phyloP scores from a whole-genome alignment of 148 eudicot genomes.

The Euryodendron excelsum region DNA sequence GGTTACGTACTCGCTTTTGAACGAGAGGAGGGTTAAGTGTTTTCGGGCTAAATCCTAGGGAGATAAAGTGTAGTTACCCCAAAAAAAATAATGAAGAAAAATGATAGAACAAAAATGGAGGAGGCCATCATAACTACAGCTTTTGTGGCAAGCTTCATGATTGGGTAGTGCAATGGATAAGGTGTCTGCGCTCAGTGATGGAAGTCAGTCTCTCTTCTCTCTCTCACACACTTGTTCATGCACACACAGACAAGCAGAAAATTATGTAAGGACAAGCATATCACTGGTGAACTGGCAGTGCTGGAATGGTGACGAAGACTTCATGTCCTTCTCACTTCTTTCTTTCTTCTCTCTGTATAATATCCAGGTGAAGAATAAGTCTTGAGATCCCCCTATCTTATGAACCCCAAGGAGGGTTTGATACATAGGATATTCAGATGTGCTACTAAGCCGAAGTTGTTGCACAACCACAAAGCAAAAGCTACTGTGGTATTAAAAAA shows the following conservation, averaged over 20 bases:
- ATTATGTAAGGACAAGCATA: background rate
- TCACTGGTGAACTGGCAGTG: background rate
- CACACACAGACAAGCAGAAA: background rate
- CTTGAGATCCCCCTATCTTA: background rate
- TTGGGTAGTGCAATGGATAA: background rate
- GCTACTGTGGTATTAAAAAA: background rate
- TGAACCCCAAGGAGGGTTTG: background rate
- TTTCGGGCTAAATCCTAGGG: too few species aligned
- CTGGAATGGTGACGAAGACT: background rate
- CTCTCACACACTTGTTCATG: background rate
- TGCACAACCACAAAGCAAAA: background rate
- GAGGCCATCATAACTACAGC: background rate
- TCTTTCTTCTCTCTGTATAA: background rate
- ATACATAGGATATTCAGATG: background rate
- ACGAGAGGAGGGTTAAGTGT: too few species aligned
- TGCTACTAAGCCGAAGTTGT: background rate
- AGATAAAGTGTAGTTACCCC: too few species aligned
- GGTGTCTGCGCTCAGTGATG: background rate
- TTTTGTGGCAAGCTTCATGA: too few species aligned
- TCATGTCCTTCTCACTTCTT: background rate
- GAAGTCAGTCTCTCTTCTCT: background rate
- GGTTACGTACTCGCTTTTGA: too few species aligned
- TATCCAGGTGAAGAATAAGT: background rate
- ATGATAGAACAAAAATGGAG: too few species aligned
- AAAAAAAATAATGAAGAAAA: too few species aligned